Base-by-base conservation (phyloP, 768 basidiomycete genomes). In the Piloderma croceum region DNA sequence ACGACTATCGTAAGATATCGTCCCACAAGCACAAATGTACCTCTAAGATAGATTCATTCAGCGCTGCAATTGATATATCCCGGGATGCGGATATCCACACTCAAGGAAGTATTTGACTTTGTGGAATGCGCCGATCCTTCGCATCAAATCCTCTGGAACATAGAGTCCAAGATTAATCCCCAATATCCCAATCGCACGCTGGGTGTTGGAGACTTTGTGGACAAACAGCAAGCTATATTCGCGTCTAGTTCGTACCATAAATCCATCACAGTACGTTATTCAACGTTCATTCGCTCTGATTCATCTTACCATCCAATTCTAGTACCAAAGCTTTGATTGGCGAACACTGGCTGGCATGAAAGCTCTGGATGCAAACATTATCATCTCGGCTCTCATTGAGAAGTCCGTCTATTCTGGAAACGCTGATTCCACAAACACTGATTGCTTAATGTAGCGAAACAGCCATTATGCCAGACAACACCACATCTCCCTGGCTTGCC, bases 241-340 rank as follows among this genome's bases (percentile, higher is more conserved):
- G 48, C 60, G 19, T 62, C 61, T 11, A 84, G 81, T 42, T 68
- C 72, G n/a, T 86, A 85, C 57, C 60, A 61, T n/a, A 50, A 67
- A 20, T 67, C 73, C 13, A 84, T 87, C 45, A 83, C 79, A 4
- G 83, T 83, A 49, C 43, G 76, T 51, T 9, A 9, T 25, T 27
- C 9, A 18, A 21, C 5, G 24, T 13, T 31, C 18, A 38, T 21
- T 41, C 7, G 31, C 37, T 19, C 23, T 27, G 3, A 20, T 21
- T 31, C 17, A 15, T 20, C 25, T 22, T 27, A 4, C 7, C 3
- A 9, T 29, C 27, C 27, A 29, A 9, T 33, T 18, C 6, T 48
- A 87, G 83, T 85, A 76, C 48, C 83, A 90, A 64, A 84, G 83
- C 50, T 87, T 88, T 50, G 81, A 87, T 56, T 90, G 88, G 87